Evolutionary conservation across 2,329 filamentous ascomycete species (phyloP), one percentile per base, ranked within the genome.

Genomic region (Fusarium sp.): DNA sequence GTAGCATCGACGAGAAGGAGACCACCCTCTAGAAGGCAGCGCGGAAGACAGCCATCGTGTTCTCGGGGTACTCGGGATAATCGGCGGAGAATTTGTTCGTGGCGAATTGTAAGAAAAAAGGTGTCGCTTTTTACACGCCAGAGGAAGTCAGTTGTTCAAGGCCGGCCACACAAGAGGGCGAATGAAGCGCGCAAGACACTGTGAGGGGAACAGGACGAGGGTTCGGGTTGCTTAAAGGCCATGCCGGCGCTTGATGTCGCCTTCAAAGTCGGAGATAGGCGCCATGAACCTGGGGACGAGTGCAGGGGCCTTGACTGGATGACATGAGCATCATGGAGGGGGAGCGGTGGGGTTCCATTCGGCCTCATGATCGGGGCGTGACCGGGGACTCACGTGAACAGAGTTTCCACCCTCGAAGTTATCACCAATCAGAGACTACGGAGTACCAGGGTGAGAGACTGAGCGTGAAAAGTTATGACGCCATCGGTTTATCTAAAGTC

Each of bases 21-120:
- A 77, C 86, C 85, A 87, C 85, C 85, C 85, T 86, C 84, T 87
- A 88, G 71, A 84, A 84, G 66, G 82, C 82, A 85, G 82, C 82
- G 80, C 77, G 78, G 79, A 80, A 78, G 67, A 80, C 62, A 72
- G 78, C 74, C 68, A 68, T 78, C 69, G 39, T 56, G 60, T 54
- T 66, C 23, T 40, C 60, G 60, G 52, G 60, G 54, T 66, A 58
- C 51, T 64, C 43, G 51, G 66, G 66, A 44, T 44, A 57, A 53
- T 60, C 55, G 58, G 44, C 47, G 8, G 57, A 48, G 23, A 63
- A 37, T 23, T 34, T 30, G 52, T 50, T 52, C 39, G 62, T 69
- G 63, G 68, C 68, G 52, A 71, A 66, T 48, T 41, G 39, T 12
- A 27, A 16, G 31, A 15, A 47, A 56, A 56, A 62, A 23, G 23